phyloP scores from a whole-genome alignment of 2,329 filamentous ascomycete genomes.

The Pseudogymnoascus sp. region DNA sequence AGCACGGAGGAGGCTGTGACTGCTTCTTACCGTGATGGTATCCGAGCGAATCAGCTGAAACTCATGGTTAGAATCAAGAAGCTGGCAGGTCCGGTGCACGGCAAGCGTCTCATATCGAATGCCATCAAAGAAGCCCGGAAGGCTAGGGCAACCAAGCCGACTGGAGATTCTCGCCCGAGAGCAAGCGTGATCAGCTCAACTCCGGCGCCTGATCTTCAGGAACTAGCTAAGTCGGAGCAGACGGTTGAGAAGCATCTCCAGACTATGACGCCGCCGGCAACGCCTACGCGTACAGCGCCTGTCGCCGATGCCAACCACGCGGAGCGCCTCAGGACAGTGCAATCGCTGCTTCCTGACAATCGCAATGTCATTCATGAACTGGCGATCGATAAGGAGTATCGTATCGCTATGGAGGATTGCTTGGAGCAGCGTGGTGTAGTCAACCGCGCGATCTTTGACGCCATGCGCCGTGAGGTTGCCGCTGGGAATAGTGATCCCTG shows the following conservation, averaged over 20 bases:
- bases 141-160: constrained; percentile 55
- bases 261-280: constrained; percentile 46
- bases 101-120: constrained; percentile 64
- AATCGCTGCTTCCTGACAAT: constrained; percentile 59
- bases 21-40: constrained; percentile 69
- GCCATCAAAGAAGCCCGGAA: constrained; percentile 66
- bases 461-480: constrained; percentile 54
- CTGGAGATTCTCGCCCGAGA: constrained; percentile 63
- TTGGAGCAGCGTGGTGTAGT: constrained; percentile 53
- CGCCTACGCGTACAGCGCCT: constrained; percentile 30
- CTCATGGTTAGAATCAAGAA: constrained; percentile 73
- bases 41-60: constrained; percentile 72
- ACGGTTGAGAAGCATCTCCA: constrained; percentile 36
- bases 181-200: constrained; percentile 43
- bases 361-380: constrained; percentile 70
- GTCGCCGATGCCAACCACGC: constrained; percentile 16
- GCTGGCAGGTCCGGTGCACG: constrained; percentile 62
- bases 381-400: constrained; percentile 70
- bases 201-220: constrained; percentile 32
- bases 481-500: constrained; percentile 57
- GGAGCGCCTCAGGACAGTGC: constrained; percentile 23
- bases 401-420: constrained; percentile 55
- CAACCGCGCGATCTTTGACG: constrained; percentile 47
- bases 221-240: constrained; percentile 34
- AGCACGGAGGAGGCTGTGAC: constrained; percentile 65